Conservation (phyloP, 139 green algal species). For the Closterium sp. region DNA sequence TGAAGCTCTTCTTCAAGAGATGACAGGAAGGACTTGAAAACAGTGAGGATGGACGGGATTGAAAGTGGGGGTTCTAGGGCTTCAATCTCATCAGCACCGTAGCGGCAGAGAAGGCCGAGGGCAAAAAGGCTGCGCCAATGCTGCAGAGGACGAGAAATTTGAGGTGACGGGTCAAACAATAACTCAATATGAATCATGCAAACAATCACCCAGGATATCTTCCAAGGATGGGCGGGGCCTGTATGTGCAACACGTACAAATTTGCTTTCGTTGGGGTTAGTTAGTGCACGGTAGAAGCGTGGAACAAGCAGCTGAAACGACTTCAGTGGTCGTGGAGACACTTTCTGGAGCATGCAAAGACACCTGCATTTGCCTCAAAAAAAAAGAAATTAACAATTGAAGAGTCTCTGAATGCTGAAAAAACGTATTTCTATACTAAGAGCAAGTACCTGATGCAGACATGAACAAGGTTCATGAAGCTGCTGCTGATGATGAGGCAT, state of each 20-base stretch:
- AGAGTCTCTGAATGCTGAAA: no score
- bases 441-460: neutral
- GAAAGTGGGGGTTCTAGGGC: neutral
- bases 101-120: constrained; percentile 71
- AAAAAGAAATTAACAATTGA: no score
- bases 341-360: neutral
- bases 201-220: neutral
- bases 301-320: neutral
- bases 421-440: neutral
- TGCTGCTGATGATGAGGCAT: neutral
- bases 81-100: constrained; percentile 53
- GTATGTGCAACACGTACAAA: neutral
- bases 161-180: neutral
- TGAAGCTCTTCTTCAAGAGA: neutral
- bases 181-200: neutral
- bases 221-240: neutral
- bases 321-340: neutral
- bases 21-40: neutral
- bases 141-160: neutral
- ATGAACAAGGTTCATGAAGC: neutral
- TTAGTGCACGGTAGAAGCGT: neutral
- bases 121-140: constrained; percentile 52
- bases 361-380: neutral
- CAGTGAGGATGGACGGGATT: neutral
- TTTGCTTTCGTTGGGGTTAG: neutral